Percentiles rank a stretch among this genome's conserved stretches.
Conservation (phyloP, 2,329 filamentous ascomycete genomes). For the Aspergillus alliaceus region DNA sequence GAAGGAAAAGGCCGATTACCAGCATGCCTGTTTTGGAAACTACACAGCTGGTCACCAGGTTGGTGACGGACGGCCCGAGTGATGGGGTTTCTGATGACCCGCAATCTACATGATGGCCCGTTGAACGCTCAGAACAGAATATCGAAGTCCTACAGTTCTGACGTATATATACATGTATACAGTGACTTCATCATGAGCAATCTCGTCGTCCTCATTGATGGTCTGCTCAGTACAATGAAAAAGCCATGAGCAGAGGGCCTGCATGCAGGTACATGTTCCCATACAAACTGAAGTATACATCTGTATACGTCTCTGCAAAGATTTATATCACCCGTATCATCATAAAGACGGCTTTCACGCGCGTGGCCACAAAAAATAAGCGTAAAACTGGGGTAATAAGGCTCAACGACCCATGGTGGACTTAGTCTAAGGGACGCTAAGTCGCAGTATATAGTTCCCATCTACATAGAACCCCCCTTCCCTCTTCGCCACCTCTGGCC, state of each 20-base stretch:
- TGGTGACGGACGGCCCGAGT: slow-evolving; percentile 21
- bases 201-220: too few relatives aligned
- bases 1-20: slow-evolving; percentile 28
- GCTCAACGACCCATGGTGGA: too few relatives aligned
- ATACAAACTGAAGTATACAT: not conserved
- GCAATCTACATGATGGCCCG: not conserved
- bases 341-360: too few relatives aligned
- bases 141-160: not conserved
- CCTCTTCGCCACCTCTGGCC: not conserved
- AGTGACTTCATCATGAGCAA: not conserved
- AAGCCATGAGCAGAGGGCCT: too few relatives aligned
- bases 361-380: too few relatives aligned
- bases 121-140: not conserved
- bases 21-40: slow-evolving; percentile 31
- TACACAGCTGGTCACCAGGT: slow-evolving; percentile 27
- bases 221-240: too few relatives aligned
- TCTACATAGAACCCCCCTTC: too few relatives aligned
- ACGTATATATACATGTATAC: not conserved
- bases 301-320: not conserved
- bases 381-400: too few relatives aligned
- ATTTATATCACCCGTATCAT: too few relatives aligned
- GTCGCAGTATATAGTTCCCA: too few relatives aligned
- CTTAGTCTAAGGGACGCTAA: too few relatives aligned
- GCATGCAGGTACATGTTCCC: not conserved
- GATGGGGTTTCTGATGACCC: not conserved